A percentile compares a stretch with the other conserved stretches of the same genome.
Conservation (phyloP, 2,329 filamentous ascomycete genomes). For the Paraphaeosphaeria minitans region DNA sequence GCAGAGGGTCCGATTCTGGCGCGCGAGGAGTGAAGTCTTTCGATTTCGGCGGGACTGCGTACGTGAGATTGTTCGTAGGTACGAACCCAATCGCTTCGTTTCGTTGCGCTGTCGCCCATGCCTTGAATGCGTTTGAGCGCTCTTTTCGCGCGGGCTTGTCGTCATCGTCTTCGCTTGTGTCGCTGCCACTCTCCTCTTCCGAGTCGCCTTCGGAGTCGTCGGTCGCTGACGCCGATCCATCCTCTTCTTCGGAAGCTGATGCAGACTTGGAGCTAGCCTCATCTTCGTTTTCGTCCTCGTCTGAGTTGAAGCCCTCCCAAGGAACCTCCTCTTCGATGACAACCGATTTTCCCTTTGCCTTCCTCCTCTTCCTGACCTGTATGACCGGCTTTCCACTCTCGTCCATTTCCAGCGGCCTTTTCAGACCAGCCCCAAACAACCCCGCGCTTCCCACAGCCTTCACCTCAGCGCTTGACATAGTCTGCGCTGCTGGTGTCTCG, state of each 20-base stretch:
- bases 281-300: conserved; percentile 45
- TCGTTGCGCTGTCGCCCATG: conserved; percentile 85
- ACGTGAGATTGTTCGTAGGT: conserved; percentile 51
- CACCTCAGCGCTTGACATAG: background rate
- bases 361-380: conserved; percentile 76
- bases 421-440: conserved; percentile 75
- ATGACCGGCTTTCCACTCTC: conserved; percentile 81
- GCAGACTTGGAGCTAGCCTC: conserved; percentile 13
- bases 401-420: conserved; percentile 81
- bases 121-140: conserved; percentile 78
- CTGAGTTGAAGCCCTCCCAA: conserved; percentile 68
- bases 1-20: conserved; percentile 72
- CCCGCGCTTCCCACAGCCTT: conserved; percentile 18
- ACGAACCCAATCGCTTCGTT: conserved; percentile 79
- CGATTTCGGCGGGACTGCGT: conserved; percentile 53
- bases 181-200: conserved; percentile 38
- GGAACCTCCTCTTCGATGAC: conserved; percentile 54
- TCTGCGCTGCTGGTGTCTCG: background rate
- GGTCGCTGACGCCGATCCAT: conserved; percentile 24
- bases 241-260: conserved; percentile 17
- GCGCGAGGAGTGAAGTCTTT: conserved; percentile 70
- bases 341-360: conserved; percentile 51
- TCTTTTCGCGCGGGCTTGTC: conserved; percentile 49
- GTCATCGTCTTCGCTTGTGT: conserved; percentile 42
- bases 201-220: conserved; percentile 46